phyloP scores from a whole-genome alignment of 768 basidiomycete species.

The Harrya chromipes region DNA sequence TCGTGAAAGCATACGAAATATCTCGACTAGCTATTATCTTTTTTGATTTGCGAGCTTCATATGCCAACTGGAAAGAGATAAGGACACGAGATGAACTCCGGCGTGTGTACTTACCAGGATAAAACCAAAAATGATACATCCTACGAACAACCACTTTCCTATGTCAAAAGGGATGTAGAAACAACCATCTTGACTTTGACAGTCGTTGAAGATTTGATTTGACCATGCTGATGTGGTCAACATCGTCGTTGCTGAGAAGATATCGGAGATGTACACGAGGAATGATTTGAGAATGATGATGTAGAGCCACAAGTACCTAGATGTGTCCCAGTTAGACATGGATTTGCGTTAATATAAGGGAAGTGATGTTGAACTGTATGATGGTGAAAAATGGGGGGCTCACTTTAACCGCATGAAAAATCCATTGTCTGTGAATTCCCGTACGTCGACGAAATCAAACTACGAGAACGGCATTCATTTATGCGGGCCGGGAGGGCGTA shows the following conservation, averaged over 20 bases:
- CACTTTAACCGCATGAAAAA: conserved; percentile 87
- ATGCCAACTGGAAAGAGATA: conserved; percentile 60
- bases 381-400: conserved; percentile 15
- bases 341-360: background rate
- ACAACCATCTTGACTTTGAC: conserved; percentile 61
- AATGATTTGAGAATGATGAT: conserved; percentile 92
- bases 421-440: conserved; percentile 87
- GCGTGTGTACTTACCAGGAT: conserved; percentile 59
- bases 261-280: conserved; percentile 95
- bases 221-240: conserved; percentile 89
- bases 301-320: conserved; percentile 91
- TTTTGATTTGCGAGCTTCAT: conserved; percentile 89
- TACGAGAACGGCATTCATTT: conserved; percentile 31
- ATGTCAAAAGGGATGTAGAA: conserved; percentile 83
- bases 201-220: conserved; percentile 84
- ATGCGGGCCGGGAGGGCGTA: background rate
- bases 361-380: background rate
- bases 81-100: conserved; percentile 3
- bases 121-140: conserved; percentile 98
- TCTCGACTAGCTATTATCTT: conserved; percentile 94
- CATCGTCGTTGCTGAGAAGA: conserved; percentile 97
- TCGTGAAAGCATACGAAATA: conserved; percentile 97
- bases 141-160: conserved; percentile 96
- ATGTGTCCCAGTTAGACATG: conserved; percentile 10
- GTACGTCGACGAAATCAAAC: conserved; percentile 97